Evolutionary conservation across 2,329 filamentous ascomycete genomes (phyloP), one percentile per base, ranked within the genome.

Genomic region (Acrocalymma vagum): DNA sequence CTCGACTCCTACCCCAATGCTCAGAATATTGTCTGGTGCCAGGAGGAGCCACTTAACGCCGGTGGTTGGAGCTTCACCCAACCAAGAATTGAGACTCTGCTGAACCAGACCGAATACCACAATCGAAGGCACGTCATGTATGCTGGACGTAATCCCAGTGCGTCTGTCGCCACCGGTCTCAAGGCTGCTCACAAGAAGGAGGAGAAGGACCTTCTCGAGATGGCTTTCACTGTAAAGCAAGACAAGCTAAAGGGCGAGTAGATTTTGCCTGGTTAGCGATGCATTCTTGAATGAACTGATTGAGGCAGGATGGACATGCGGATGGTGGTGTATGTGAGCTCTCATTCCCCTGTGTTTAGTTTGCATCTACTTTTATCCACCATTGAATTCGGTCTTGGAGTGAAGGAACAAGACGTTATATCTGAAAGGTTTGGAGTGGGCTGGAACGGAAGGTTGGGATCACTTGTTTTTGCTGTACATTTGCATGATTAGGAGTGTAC

Each of bases 41-140:
- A 99, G 76, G 94, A 99, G 73, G 94, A 99, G 79, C 94, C 94
- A 21, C 83, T 99, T 45, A 99, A 99, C 70, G 94, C 94, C 7
- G 94, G 94, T 72, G 90, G 90, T 30, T 99, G 94, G 94, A 91
- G 85, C 69, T 97, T 94, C 76, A 89, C 87, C n/a, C 94, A 99
- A 77, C 94, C 94, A 21, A 87, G 94, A 67, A 91, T 99, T 53
- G 94, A 99, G 83, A 99, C 93, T 7, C 77, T 99, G 54, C 81
- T 99, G 55, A 96, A 97, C 78, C 74, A 95, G 70, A 97, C 94
- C 1, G 76, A 95, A 76, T 80, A 95, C 76, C 93, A 97, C 78
- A 86, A 95, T 75, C 85, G 88, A 68, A 92, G 95, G 77, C 90
- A 95, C 75, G 91, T 96, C 69, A 90, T 96, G 84, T 99, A 97